Percentiles rank a stretch among this genome's conserved stretches.
Evolutionary conservation across 176 grass and related monocot genomes (phyloP).

Genomic region (Eragrostis nindensis): DNA sequence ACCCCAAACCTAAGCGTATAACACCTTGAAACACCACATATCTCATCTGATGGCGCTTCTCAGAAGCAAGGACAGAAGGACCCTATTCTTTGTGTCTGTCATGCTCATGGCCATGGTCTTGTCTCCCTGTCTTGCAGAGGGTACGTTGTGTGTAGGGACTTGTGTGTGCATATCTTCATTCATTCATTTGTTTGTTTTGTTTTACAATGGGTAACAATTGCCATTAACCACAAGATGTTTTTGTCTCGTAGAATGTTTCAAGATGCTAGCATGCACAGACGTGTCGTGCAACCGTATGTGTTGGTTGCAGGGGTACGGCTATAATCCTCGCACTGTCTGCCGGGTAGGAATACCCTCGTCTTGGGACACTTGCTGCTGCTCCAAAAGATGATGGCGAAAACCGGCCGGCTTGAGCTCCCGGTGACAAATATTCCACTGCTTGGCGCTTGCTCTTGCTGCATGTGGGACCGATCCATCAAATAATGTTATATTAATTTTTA

Average conservation of each 20-base stretch:
- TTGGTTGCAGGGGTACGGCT: not conserved
- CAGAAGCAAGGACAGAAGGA: not conserved
- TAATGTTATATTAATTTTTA: not conserved
- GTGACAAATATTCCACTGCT: no score
- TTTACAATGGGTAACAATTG: no score
- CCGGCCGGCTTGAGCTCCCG: no score
- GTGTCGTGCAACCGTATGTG: not conserved
- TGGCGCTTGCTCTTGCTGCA: no score
- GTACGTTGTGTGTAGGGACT: not conserved
- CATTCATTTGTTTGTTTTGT: not conserved
- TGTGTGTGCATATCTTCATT: no score
- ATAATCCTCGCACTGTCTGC: not conserved
- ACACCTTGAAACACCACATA: not conserved
- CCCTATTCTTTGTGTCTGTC: not conserved
- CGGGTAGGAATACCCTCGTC: not conserved
- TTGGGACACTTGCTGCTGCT: not conserved
- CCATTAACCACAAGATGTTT: no score
- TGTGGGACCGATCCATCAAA: no score
- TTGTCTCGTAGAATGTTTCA: not conserved
- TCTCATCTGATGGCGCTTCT: not conserved
- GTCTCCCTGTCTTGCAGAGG: not conserved
- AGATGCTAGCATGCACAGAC: not conserved
- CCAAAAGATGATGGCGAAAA: not conserved
- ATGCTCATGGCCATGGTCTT: not conserved
- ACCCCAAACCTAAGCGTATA: not conserved